Evolutionary conservation across 1,284 basidiomycete genomes (phyloP), one percentile per base, ranked within the genome.

Genomic region (Melampsora larici-populina): DNA sequence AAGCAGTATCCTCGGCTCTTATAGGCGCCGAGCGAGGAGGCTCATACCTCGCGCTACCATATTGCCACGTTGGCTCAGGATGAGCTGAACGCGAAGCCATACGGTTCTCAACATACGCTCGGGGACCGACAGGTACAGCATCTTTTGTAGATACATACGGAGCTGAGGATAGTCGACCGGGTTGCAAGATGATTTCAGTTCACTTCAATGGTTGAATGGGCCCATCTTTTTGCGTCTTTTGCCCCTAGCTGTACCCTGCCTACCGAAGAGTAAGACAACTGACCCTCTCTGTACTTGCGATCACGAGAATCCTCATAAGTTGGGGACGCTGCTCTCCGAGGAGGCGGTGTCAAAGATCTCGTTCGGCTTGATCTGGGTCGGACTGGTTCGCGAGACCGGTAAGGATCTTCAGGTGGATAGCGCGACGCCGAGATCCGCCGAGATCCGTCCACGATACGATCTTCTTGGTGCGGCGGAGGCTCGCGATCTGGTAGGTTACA

Each of bases 261-360:
- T n/a, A 29, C 26, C 21, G 18, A 58, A n/a, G 55, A 58, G 55
- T 24, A 58, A 58, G 26, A 58, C 21, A 58, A 58, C 55, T 58
- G 21, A 58, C 55, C 21, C 21, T 58, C 55, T 58, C 55, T 58
- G 55, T 58, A 58, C 55, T 58, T 58, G 26, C 55, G 55, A n/a
- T 58, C 55, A 58, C 55, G 55, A 58, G 21, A 29, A 58, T 58
- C 55, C 55, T 58, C 55, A 58, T 24, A 24, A 8, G 6, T 58
- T 24, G 55, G 55, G 21, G 55, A 58, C 21, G 7, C 55, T 4
- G 1, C 21, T 29, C 55, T 58, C 26, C 55, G 21, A 29, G 21
- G 18, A 58, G 55, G 55, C 26, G 55, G 55, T 58, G 55, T 24
- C n/a, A 58, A 8, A 58, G 55, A 58, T 58, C 55, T 58, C 21